Base-by-base conservation (phyloP, 441 rosid genomes). In the Populus hybrid region DNA sequence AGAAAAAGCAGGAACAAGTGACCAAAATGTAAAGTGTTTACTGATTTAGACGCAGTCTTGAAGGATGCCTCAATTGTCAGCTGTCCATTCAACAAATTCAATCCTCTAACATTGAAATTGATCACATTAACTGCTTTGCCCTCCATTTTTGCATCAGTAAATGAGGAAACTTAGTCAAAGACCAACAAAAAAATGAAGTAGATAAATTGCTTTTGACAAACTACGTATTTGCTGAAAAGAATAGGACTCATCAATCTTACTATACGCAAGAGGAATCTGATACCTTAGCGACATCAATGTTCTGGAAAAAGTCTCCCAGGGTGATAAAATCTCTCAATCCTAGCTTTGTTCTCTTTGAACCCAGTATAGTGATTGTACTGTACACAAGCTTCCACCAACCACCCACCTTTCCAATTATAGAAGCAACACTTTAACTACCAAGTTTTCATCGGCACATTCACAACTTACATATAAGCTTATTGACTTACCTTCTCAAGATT, bases 371-470 rank as follows among this genome's bases (percentile, higher is more conserved):
- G 50, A 93, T 87, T 28, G 97, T 93, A 31, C 92, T 90, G 79
- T 91, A 93, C 66, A 93, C 80, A 6, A 95, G 92, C 73, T 84
- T 92, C 99, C 99, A 95, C 68, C 90, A 81, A 35, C 99, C 99
- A 76, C 74, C 83, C 64, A 89, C 88, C 93, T 91, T 53, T 81
- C 79, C 79, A 78, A 67, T 78, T 74, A 69, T 71, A 68, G 76
- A 86, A 76, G 75, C 31, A 73, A 29, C 72, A 74, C 71, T 72
- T 73, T 69, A 76, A 45, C 45, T 6, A 7, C 4, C 28, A 42
- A 50, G 7, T n/a, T 10, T 38, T 21, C 1, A 64, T 29, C 21
- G 1, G 23, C 66, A 67, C 31, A 64, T 42, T 14, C 10, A 45
- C 3, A 64, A 69, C 5, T 36, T 28, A n/a, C 16, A 59, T 21